phyloP scores from a whole-genome alignment of 345 rosid species.

The Citrus sinensis region DNA sequence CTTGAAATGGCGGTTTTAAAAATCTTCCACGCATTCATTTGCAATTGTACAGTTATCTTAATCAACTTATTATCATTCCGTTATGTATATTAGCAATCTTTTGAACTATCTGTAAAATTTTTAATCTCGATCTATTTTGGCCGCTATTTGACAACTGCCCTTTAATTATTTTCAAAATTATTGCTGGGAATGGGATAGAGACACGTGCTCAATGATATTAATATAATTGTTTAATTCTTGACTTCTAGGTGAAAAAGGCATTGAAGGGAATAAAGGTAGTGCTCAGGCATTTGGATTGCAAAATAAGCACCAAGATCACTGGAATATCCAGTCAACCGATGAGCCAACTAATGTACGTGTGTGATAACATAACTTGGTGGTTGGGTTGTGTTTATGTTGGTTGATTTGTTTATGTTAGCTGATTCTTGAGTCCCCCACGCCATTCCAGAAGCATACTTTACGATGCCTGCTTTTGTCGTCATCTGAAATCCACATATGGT shows the following conservation, averaged over 20 bases:
- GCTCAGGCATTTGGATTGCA: conserved; percentile 15
- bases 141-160: neutral
- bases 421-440: neutral
- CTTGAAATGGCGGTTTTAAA: neutral
- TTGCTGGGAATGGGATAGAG: neutral
- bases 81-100: neutral
- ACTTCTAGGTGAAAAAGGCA: conserved; percentile 46
- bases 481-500: neutral
- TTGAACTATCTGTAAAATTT: neutral
- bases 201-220: neutral
- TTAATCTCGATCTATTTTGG: neutral
- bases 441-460: neutral
- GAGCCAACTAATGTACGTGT: conserved; percentile 42
- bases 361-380: neutral
- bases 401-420: neutral
- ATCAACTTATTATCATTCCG: neutral
- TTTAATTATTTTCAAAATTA: neutral
- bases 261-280: conserved; percentile 50
- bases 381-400: neutral
- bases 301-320: conserved; percentile 35
- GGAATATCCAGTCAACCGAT: conserved; percentile 53
- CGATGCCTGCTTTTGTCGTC: too few relatives aligned
- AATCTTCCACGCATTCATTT: neutral
- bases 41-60: neutral
- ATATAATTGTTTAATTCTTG: neutral